Conservation (phyloP, 495 filamentous ascomycete species). For the Aspergillus haitiensis region DNA sequence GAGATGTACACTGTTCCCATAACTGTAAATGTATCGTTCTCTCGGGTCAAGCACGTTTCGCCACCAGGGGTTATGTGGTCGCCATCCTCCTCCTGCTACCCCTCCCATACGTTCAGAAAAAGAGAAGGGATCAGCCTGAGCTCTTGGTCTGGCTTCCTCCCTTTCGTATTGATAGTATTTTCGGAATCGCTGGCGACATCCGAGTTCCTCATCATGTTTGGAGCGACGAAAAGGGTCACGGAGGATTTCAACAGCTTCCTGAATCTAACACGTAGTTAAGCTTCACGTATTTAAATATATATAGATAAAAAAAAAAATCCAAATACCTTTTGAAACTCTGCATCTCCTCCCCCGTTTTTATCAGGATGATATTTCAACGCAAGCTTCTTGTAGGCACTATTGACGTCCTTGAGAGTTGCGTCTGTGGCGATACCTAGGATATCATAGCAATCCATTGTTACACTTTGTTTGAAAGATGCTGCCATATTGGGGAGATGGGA, state of each 20-base stretch:
- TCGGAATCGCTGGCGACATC: neutral
- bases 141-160: neutral
- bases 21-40: conserved; percentile 35
- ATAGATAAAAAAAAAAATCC: neutral
- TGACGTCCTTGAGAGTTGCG: conserved; percentile 43
- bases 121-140: neutral
- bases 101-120: too few relatives aligned
- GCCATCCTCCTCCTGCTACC: conserved; percentile 10
- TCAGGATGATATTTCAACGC: conserved; percentile 63
- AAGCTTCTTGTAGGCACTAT: conserved; percentile 44
- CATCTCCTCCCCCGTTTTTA: conserved; percentile 51
- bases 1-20: conserved; percentile 37
- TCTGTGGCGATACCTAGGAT: conserved; percentile 36
- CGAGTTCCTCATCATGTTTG: conserved; percentile 28
- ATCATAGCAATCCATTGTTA: conserved; percentile 35
- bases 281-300: too few relatives aligned
- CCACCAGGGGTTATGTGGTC: neutral
- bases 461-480: conserved; percentile 4
- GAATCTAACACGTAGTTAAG: conserved; percentile 28
- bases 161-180: too few relatives aligned
- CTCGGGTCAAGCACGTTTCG: neutral
- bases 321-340: conserved; percentile 45
- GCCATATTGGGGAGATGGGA: neutral
- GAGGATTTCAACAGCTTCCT: conserved; percentile 42
- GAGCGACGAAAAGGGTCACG: conserved; percentile 32